Evolutionary conservation across 345 rosid genomes (phyloP).

Genomic region (Arabidopsis suecica): DNA sequence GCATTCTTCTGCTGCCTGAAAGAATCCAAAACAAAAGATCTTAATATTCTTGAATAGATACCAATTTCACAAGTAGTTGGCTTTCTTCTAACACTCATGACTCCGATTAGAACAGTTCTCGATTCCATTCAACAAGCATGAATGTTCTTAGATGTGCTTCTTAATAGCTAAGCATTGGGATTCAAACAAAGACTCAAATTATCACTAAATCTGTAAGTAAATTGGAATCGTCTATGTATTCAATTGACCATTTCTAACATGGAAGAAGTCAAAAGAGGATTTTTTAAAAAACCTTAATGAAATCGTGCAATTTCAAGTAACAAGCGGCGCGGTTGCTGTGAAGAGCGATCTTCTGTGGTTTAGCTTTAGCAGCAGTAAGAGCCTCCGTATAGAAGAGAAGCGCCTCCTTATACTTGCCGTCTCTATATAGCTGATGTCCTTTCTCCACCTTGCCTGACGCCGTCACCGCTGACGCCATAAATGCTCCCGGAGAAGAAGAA

Average conservation of each 20-base stretch:
- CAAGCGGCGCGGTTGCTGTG: constrained; percentile 98
- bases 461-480: constrained; percentile 62
- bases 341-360: constrained; percentile 81
- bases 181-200: too few relatives aligned
- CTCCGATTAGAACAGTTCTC: too few relatives aligned
- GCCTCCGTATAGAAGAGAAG: constrained; percentile 78
- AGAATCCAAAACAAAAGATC: background rate
- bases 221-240: background rate
- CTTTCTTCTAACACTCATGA: background rate
- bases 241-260: background rate
- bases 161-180: too few relatives aligned
- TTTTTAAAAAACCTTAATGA: constrained; percentile 60
- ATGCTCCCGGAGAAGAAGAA: constrained; percentile 5
- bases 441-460: constrained; percentile 70
- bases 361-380: constrained; percentile 69
- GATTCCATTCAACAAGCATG: background rate
- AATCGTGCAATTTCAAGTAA: constrained; percentile 75
- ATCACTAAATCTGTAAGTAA: too few relatives aligned
- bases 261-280: background rate
- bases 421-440: constrained; percentile 86
- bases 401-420: constrained; percentile 72
- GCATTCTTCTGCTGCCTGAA: constrained; percentile 91
- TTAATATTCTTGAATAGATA: background rate
- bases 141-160: background rate
- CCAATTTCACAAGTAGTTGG: background rate